Conservation (phyloP, 73 alveolate species). For the Tetrahymena malaccensis region DNA sequence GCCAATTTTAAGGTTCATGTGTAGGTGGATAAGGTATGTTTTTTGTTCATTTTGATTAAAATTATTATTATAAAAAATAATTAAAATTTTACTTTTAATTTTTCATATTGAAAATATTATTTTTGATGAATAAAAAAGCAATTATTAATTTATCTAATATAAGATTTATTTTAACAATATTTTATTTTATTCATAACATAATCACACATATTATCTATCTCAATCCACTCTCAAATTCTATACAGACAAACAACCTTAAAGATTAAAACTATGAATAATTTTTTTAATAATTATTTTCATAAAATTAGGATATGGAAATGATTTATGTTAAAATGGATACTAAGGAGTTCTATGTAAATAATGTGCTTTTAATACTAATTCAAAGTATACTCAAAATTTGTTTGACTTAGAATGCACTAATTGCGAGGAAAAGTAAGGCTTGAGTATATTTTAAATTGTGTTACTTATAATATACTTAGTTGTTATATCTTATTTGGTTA, state of each 20-base stretch:
- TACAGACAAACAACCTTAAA: no score
- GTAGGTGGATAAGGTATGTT: neutral
- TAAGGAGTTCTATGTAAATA: neutral
- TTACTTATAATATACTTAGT: neutral
- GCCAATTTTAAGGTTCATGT: neutral
- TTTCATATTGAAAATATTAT: no score
- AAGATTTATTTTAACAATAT: no score
- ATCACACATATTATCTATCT: no score
- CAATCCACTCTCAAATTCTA: no score
- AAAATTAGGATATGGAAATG: neutral
- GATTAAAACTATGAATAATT: no score
- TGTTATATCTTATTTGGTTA: neutral
- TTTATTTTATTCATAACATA: no score
- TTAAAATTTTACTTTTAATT: no score
- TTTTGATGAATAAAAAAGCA: no score
- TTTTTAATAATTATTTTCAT: no score
- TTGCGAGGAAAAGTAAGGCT: neutral
- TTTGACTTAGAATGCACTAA: neutral
- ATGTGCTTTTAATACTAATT: neutral
- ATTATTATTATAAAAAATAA: neutral
- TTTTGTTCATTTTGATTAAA: neutral
- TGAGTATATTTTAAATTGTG: neutral
- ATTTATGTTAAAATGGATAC: neutral
- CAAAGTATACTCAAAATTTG: neutral
- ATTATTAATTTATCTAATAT: no score